phyloP scores from a whole-genome alignment of 169 alveolate genomes.

The Eimeria maxima region DNA sequence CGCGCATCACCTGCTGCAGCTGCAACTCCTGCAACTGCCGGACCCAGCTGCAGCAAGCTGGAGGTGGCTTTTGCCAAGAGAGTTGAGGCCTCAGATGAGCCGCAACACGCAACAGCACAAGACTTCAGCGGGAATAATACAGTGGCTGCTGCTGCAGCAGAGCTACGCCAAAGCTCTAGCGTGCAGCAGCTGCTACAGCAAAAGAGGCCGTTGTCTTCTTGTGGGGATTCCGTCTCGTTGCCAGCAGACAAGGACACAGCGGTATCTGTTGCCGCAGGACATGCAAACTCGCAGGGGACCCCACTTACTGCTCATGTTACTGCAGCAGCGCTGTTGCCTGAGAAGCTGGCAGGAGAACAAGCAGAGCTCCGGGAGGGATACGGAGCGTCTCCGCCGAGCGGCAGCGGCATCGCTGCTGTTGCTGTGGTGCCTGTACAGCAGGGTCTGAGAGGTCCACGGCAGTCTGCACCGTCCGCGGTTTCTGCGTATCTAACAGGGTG shows the following conservation, averaged over 20 bases:
- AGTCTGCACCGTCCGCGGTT: neutral
- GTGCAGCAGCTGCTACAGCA: constrained; percentile 52
- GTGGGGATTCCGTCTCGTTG: neutral
- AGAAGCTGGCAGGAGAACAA: constrained; percentile 58
- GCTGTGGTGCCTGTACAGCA: constrained; percentile 21
- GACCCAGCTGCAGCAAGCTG: neutral
- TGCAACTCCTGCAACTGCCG: neutral
- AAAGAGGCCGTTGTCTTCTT: neutral
- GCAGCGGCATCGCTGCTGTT: neutral
- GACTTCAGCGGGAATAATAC: neutral
- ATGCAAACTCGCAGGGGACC: neutral
- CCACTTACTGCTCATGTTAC: constrained; percentile 69
- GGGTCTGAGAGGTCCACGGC: neutral
- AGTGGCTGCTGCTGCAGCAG: constrained; percentile 26
- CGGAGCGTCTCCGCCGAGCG: neutral
- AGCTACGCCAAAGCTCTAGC: constrained; percentile 7
- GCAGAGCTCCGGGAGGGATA: constrained; percentile 7
- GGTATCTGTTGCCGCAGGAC: constrained; percentile 44
- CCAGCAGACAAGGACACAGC: constrained; percentile 11
- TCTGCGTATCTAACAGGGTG: neutral
- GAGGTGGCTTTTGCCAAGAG: constrained; percentile 10
- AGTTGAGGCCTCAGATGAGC: constrained; percentile 21
- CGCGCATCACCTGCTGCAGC: neutral
- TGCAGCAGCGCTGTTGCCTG: constrained; percentile 61
- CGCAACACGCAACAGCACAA: constrained; percentile 54